Percentiles rank a stretch among this genome's conserved stretches.
phyloP scores from a whole-genome alignment of 108 stramenopile species.

The Fragilariopsis cylindrus region DNA sequence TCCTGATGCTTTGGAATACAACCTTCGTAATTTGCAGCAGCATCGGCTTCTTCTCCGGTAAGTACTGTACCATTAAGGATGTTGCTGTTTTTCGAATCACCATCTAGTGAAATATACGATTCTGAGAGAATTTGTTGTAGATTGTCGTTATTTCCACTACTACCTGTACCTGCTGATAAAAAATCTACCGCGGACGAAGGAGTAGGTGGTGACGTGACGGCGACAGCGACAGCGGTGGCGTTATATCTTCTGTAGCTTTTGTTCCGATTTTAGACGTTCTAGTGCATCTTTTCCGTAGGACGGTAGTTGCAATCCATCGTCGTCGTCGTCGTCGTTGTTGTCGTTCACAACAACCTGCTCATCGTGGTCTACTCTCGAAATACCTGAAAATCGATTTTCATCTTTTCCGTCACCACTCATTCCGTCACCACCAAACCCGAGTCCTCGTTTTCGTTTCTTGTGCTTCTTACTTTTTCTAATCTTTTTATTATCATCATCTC shows the following conservation, averaged over 20 bases:
- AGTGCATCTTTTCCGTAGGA: constrained; percentile 60
- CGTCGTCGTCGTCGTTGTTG: constrained; percentile 5
- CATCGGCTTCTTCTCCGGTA: background rate
- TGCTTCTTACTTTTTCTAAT: constrained; percentile 29
- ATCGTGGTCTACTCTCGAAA: constrained; percentile 2
- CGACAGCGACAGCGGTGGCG: background rate
- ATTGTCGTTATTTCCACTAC: no score
- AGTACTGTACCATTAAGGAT: background rate
- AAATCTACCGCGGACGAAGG: background rate
- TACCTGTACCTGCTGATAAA: no score
- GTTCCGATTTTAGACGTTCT: constrained; percentile 56
- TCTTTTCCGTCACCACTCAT: constrained; percentile 18
- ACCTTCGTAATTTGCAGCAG: background rate
- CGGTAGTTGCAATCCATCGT: background rate
- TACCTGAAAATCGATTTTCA: background rate
- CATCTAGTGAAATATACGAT: constrained; percentile 9
- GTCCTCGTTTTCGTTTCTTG: constrained; percentile 33
- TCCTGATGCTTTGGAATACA: background rate
- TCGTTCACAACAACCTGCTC: constrained; percentile 7
- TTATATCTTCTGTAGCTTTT: constrained; percentile 22
- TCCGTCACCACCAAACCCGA: constrained; percentile 29
- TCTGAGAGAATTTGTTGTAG: background rate
- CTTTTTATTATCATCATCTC: background rate
- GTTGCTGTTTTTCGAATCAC: background rate
- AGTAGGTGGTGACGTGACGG: background rate